Evolutionary conservation across 352 stramenopile genomes (phyloP), one percentile per base, ranked within the genome.

Genomic region (Phytopythium vexans): DNA sequence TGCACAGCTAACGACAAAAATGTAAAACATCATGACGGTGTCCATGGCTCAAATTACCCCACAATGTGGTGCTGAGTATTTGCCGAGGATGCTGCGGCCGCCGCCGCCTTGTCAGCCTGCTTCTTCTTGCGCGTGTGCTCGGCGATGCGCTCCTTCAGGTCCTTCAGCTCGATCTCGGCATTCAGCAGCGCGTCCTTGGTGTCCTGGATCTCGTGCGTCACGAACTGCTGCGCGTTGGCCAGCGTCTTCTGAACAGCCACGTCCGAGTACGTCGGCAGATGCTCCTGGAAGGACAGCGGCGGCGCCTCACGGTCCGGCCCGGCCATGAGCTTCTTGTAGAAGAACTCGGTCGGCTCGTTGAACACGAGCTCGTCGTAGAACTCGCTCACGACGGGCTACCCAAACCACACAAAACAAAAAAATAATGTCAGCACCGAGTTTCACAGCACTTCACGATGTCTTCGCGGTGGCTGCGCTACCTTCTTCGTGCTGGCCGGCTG

Each of bases 291-390:
- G 5, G 74, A 56, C 27, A 92, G 66, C 31, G 78, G 70, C 6
- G 80, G 75, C 3, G 84, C 74, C 54, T 88, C 60, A 7, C 81
- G 72, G 54, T 94, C 84, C 8, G 77, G 78, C 34, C 77, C 83
- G 60, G 64, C 63, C 66, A 70, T 75, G n/a, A 99, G 66, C 55
- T 95, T 86, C 63, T 96, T 89, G 81, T 97, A 98, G 66, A 98
- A 98, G 46, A 89, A 90, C 68, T 98, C 91, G 35, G 82, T 95
- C 41, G 96, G 96, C 77, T 99, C 91, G 27, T 96, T 98, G 72
- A 98, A 98, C n/a, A 99, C 94, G 4, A 98, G 86, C 69, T 99
- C 96, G 64, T 99, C 95, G 77, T 98, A 99, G 52, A 92, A 95
- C 73, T 99, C 96, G 35, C 83, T 86, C 31, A 99, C 81, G 11